Evolutionary conservation across 2,329 filamentous ascomycete genomes (phyloP), one percentile per base, ranked within the genome.

Genomic region (Lasiodiplodia theobromae): DNA sequence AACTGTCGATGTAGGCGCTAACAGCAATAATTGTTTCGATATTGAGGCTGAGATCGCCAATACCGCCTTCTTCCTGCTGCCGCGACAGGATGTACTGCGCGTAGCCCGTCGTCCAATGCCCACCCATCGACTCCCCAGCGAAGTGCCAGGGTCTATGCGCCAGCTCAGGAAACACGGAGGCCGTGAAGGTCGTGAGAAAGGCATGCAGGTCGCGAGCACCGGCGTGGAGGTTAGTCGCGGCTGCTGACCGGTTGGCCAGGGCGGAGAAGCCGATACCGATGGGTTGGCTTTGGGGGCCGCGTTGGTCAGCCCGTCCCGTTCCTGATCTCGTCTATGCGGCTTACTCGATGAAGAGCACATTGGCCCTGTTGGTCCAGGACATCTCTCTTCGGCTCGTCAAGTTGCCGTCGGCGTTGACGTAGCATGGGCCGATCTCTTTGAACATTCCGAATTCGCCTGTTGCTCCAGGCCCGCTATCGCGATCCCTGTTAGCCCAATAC

Each of bases 251-350:
- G 53, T 56, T 34, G 53, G 53, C 7, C 1, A 40, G n/a, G 18
- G 34, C 28, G 31, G 54, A 57, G 54, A 57, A 57, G n/a, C 54
- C 54, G 54, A 23, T 40, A 31, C 54, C 54, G 54, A 57, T 57
- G 16, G 53, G 53, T 38, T 37, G 53, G 31, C 51, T 52, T 12
- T 31, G 54, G 54, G 16, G 52, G 52, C 25, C 52, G 16, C 18
- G 44, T 47, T 47, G 18, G 44, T 47, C 18, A 47, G 44, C 44
- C 44, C 18, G 18, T 47, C n/a, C 18, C 44, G 18, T 47, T 47
- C 44, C 44, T 14, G 44, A 21, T 47, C 8, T 47, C 18, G 44
- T 10, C n/a, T 47, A n/a, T 47, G 51, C 51, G 23, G 54, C 28
- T 57, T 57, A 57, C 54, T 37, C 54, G 7, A 57, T 57, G n/a